Percentiles rank a stretch among this genome's conserved stretches.
These are phyloP conservation scores for Phytophthora cactorum DNA, from an alignment of 352 stramenopile species.

Conservation along the genomic window DNA sequence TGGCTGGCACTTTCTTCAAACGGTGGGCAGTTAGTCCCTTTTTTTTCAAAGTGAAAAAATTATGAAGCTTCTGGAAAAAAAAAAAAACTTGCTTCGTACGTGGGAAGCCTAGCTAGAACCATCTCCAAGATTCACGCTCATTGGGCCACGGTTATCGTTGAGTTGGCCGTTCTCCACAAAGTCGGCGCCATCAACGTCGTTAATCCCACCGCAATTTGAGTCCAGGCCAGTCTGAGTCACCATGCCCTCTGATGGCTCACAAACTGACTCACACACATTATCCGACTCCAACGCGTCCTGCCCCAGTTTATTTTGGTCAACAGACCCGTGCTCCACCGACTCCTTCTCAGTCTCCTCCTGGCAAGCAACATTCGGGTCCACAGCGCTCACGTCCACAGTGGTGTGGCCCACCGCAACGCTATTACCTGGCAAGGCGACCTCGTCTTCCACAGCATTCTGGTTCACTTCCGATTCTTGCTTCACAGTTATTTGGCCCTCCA, in stretches of 20 bases:
- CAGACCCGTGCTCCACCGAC: background rate
- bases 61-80: background rate
- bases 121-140: background rate
- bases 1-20: background rate
- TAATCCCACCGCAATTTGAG: background rate
- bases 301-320: too few species aligned
- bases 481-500: too few species aligned
- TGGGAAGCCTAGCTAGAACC: background rate
- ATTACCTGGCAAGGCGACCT: background rate
- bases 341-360: background rate
- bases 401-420: background rate
- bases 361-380: background rate
- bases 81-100: background rate
- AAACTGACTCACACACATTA: background rate
- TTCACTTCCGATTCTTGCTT: too few species aligned
- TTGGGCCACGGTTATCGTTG: background rate
- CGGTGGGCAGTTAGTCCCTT: background rate
- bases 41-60: background rate
- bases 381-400: too few species aligned
- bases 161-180: background rate
- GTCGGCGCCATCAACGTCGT: background rate
- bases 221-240: background rate
- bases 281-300: too few species aligned
- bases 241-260: background rate
- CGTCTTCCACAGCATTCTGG: too few species aligned